phyloP scores from a whole-genome alignment of 2,329 filamentous ascomycete species.

The Fusarium incarnatum region DNA sequence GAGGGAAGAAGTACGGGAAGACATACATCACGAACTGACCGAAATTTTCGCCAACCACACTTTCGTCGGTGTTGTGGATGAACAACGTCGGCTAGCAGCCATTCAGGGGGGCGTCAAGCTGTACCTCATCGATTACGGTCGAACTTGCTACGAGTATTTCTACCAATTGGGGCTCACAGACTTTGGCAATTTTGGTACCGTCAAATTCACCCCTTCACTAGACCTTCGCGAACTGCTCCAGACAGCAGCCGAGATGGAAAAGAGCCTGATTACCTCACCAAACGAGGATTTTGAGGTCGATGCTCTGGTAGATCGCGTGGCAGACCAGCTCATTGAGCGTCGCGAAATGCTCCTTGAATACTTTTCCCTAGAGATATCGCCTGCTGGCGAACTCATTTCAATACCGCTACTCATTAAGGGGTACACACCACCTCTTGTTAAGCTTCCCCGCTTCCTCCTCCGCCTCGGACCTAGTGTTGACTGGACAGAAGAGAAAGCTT shows the following conservation, averaged over 20 bases:
- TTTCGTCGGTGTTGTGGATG: conserved; percentile 93
- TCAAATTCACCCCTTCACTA: conserved; percentile 82
- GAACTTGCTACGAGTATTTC: conserved; percentile 88
- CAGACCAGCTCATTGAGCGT: conserved; percentile 76
- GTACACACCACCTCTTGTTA: conserved; percentile 86
- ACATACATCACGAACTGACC: conserved; percentile 86
- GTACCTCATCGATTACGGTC: conserved; percentile 92
- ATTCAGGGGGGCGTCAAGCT: conserved; percentile 94
- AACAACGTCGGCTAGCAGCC: conserved; percentile 85
- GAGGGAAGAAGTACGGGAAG: conserved; percentile 81
- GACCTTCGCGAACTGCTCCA: conserved; percentile 76
- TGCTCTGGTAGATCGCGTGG: conserved; percentile 73
- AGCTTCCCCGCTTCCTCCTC: conserved; percentile 89
- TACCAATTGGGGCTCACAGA: conserved; percentile 96
- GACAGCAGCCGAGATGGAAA: conserved; percentile 79
- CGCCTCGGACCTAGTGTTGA: conserved; percentile 88
- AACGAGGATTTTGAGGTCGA: conserved; percentile 73
- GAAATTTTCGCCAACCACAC: conserved; percentile 89
- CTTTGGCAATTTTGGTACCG: conserved; percentile 92
- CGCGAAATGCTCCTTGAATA: conserved; percentile 93
- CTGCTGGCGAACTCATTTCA: conserved; percentile 78
- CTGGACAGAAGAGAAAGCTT: conserved; percentile 86
- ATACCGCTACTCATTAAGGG: conserved; percentile 90
- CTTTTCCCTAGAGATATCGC: conserved; percentile 86
- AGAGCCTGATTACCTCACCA: conserved; percentile 54